These are phyloP conservation scores for Dipteronia dyeriana DNA, from an alignment of 345 rosid species.

Conservation along the genomic window DNA sequence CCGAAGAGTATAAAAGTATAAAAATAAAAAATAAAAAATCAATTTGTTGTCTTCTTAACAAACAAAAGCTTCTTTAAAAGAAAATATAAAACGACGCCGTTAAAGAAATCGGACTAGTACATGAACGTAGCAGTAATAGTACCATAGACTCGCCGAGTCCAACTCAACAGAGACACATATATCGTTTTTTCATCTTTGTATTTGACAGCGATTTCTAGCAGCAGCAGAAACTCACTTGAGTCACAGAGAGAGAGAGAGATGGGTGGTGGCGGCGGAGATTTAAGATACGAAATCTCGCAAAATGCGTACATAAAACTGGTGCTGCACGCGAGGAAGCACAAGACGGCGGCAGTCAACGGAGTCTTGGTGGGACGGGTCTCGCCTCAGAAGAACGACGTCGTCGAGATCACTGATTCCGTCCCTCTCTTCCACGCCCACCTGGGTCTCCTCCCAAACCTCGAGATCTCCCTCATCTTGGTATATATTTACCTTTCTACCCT, in stretches of 20 bases:
- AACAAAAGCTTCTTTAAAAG: too few relatives aligned
- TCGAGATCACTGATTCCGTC: constrained; percentile 82
- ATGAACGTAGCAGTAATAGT: background rate
- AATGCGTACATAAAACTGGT: constrained; percentile 85
- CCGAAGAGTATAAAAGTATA: too few relatives aligned
- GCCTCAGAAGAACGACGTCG: constrained; percentile 43
- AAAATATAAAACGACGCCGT: background rate
- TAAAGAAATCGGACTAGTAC: background rate
- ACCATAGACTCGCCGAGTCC: background rate
- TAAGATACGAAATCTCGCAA: constrained; percentile 76
- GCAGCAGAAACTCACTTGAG: background rate
- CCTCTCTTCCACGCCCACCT: constrained; percentile 92
- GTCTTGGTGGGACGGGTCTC: constrained; percentile 66
- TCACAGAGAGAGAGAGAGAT: background rate
- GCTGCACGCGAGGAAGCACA: constrained; percentile 81
- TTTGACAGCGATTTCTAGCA: background rate
- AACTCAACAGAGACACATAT: background rate
- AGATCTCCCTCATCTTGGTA: constrained; percentile 94
- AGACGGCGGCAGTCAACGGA: constrained; percentile 85
- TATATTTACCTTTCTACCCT: constrained; percentile 25
- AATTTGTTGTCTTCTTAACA: too few relatives aligned
- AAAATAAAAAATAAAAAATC: too few relatives aligned
- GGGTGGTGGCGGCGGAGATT: constrained; percentile 52
- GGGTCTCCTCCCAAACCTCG: constrained; percentile 86
- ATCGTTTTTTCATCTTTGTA: background rate